Conservation (phyloP, 116 monocot species). For the Iris pallida region DNA sequence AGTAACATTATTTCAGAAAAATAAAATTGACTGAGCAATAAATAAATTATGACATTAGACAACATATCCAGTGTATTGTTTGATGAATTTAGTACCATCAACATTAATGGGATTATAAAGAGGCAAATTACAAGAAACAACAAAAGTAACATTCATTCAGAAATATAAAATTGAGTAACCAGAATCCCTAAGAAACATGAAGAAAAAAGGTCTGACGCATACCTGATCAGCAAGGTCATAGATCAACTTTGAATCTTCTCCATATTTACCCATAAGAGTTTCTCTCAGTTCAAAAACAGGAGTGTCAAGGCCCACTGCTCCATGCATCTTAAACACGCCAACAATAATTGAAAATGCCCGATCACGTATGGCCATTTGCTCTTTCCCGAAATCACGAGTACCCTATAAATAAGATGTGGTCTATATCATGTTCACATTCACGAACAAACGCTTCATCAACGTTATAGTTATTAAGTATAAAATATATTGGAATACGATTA, state of each 20-base stretch:
- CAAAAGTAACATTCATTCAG: too few relatives aligned
- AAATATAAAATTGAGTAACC: too few relatives aligned
- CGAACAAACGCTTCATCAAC: neutral
- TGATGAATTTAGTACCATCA: too few relatives aligned
- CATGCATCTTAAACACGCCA: slow-evolving; percentile 87
- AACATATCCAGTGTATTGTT: too few relatives aligned
- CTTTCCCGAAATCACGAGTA: slow-evolving; percentile 97
- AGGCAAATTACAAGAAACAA: too few relatives aligned
- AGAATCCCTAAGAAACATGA: too few relatives aligned
- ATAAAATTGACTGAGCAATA: too few relatives aligned
- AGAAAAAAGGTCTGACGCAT: neutral
- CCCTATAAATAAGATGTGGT: slow-evolving; percentile 41
- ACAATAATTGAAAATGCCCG: slow-evolving; percentile 80
- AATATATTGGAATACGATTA: too few relatives aligned
- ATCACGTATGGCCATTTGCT: slow-evolving; percentile 94
- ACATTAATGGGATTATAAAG: too few relatives aligned
- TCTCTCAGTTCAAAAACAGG: slow-evolving; percentile 98
- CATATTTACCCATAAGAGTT: slow-evolving; percentile 98
- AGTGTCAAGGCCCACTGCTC: slow-evolving; percentile 85
- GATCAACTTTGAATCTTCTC: slow-evolving; percentile 98
- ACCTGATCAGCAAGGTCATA: slow-evolving; percentile 99
- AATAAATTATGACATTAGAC: too few relatives aligned
- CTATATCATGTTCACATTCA: neutral
- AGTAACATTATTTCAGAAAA: too few relatives aligned
- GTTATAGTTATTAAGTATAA: too few relatives aligned